These are phyloP conservation scores for Gynostemma pentaphyllum DNA, from an alignment of 306 rosid species.

Conservation along the genomic window DNA sequence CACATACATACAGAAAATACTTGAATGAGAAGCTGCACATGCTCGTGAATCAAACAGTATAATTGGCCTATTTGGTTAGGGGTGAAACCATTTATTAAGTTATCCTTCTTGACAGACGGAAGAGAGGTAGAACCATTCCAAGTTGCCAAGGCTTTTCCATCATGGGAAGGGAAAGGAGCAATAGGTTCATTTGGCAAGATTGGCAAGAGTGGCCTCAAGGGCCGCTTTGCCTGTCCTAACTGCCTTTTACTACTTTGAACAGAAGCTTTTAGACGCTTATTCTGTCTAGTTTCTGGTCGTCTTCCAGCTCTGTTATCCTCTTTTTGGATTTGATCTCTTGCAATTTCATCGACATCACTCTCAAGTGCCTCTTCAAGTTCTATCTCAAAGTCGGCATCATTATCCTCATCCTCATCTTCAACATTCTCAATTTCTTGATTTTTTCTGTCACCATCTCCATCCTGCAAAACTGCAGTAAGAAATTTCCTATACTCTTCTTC, in stretches of 20 bases:
- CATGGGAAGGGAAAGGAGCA: conserved; percentile 22
- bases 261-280: conserved; percentile 38
- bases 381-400: conserved; percentile 90
- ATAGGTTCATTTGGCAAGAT: conserved; percentile 36
- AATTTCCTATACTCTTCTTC: conserved; percentile 88
- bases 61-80: conserved; percentile 70
- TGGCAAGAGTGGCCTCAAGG: conserved; percentile 79
- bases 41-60: conserved; percentile 76
- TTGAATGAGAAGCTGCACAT: conserved; percentile 88
- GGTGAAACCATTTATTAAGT: conserved; percentile 68
- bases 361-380: conserved; percentile 93
- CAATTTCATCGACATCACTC: conserved; percentile 59
- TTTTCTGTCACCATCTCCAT: conserved; percentile 44
- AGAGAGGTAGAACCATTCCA: conserved; percentile 25
- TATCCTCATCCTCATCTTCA: conserved; percentile 86
- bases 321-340: conserved; percentile 19
- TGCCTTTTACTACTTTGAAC: conserved; percentile 35
- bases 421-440: conserved; percentile 50
- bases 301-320: conserved; percentile 49
- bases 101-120: conserved; percentile 34
- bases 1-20: conserved; percentile 61
- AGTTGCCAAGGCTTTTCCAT: conserved; percentile 33
- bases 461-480: conserved; percentile 73
- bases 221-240: conserved; percentile 44
- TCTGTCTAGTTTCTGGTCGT: conserved; percentile 84